Evolutionary conservation across 2,329 filamentous ascomycete genomes (phyloP), one percentile per base, ranked within the genome.

Genomic region (Xylaria sp.): DNA sequence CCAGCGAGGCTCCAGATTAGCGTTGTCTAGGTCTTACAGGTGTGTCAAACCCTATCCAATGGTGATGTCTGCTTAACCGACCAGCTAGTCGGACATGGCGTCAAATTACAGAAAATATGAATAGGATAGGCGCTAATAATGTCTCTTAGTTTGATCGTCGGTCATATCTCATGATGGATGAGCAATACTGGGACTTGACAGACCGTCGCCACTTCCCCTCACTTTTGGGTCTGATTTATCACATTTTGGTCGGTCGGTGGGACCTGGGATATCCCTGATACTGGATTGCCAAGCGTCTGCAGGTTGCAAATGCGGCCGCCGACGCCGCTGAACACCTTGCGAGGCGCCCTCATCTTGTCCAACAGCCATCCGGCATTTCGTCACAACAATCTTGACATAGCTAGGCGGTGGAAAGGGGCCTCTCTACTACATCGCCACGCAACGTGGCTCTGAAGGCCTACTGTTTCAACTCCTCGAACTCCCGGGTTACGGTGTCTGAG

Each of bases 381-480:
- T 47, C 47, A 35, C 48, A 61, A 53, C 49, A 58, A 53, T 25
- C 59, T 51, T 62, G 46, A 38, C 23, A 23, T 48, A 23, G 15
- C 35, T 21, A 41, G 38, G 33, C 55, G 44, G 44, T 54, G 53
- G 41, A 51, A 27, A 51, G 27, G 31, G 25, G 33, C 46, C 41
- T 58, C 58, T 68, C 56, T 71, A 40, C 51, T 60, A 64, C 64
- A 70, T 63, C 58, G 60, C 58, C 54, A 67, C 66, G 65, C 67
- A 67, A 71, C 68, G 68, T 64, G 67, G 70, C 70, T 69, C 54
- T 61, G 31, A 37, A 47, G 54, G 46, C 33, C 56, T 48, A 21
- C 17, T 58, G 59, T 63, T 65, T 63, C 63, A 65, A 56, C 56
- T 62, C 55, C 46, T 31, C 43, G 23, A 37, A 13, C 49, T 49